Conservation (phyloP, 768 basidiomycete species). For the Boletus vinaceobasis region DNA sequence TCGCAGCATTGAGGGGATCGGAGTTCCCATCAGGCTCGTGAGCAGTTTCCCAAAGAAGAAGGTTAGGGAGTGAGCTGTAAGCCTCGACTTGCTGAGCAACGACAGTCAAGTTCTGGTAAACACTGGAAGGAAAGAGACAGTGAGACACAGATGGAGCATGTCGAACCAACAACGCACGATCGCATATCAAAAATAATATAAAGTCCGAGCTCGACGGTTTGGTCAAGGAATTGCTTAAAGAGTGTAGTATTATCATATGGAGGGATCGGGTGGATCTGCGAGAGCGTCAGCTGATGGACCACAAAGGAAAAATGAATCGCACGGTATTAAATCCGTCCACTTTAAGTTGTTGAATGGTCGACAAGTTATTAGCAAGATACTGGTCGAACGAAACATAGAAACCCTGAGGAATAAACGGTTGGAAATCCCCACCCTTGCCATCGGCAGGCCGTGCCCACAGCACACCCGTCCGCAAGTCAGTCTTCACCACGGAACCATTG, state of each 20-base stretch:
- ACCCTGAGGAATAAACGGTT: conserved; percentile 61
- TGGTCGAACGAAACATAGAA: conserved; percentile 65
- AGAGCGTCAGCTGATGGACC: conserved; percentile 24
- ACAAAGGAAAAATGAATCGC: background rate
- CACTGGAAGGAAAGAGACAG: conserved; percentile 23
- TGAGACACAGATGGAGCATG: background rate
- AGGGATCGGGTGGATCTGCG: conserved; percentile 71
- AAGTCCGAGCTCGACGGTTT: conserved; percentile 24
- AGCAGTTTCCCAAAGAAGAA: conserved; percentile 69
- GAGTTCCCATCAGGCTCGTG: conserved; percentile 71
- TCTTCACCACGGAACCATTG: conserved; percentile 41
- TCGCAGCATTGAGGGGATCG: conserved; percentile 61
- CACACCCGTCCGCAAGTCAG: conserved; percentile 45
- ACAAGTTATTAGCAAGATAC: conserved; percentile 50
- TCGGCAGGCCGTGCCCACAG: conserved; percentile 37
- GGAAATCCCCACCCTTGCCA: conserved; percentile 20
- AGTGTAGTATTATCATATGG: conserved; percentile 54
- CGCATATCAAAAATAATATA: conserved; percentile 85
- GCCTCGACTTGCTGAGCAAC: conserved; percentile 63
- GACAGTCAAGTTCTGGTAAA: conserved; percentile 58
- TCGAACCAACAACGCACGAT: conserved; percentile 30
- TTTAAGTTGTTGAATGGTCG: conserved; percentile 54
- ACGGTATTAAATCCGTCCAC: conserved; percentile 44
- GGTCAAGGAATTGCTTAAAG: conserved; percentile 21
- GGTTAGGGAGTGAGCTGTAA: conserved; percentile 62